A percentile compares a stretch with the other conserved stretches of the same genome.
These are phyloP conservation scores for Prunus fruticosa DNA, from an alignment of 306 rosid species.

Conservation along the genomic window DNA sequence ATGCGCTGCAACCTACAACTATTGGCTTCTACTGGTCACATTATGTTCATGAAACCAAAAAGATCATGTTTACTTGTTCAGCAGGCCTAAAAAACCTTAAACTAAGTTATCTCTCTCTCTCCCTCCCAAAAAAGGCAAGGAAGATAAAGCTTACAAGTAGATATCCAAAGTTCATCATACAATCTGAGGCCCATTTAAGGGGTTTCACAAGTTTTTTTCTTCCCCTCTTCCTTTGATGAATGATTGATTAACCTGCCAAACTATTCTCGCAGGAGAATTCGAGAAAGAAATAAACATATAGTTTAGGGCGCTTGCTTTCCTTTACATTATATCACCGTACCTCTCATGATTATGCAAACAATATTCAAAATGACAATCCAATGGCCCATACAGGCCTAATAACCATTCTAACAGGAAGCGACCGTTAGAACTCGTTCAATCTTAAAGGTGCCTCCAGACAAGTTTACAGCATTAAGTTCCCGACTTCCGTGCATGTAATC, in stretches of 20 bases:
- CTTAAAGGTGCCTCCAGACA: background rate
- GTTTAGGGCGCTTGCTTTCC: background rate
- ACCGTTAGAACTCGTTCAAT: background rate
- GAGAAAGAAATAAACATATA: background rate
- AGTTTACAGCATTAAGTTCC: background rate
- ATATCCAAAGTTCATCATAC: background rate
- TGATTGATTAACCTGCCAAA: background rate
- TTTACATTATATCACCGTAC: background rate
- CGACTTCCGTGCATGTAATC: background rate
- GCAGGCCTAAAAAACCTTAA: background rate
- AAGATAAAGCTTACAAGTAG: background rate
- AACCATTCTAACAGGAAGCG: background rate
- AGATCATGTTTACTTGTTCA: background rate
- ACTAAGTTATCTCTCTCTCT: background rate
- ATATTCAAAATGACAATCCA: background rate
- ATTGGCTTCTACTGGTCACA: background rate
- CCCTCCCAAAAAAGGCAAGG: background rate
- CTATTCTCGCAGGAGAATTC: background rate
- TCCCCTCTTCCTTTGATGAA: background rate
- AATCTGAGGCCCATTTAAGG: no score
- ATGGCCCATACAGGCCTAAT: background rate
- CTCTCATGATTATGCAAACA: background rate
- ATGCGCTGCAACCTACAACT: background rate
- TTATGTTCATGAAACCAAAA: background rate
- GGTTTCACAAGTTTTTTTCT: background rate